Conservation (phyloP, 768 basidiomycete genomes). For the Trametes cingulata region DNA sequence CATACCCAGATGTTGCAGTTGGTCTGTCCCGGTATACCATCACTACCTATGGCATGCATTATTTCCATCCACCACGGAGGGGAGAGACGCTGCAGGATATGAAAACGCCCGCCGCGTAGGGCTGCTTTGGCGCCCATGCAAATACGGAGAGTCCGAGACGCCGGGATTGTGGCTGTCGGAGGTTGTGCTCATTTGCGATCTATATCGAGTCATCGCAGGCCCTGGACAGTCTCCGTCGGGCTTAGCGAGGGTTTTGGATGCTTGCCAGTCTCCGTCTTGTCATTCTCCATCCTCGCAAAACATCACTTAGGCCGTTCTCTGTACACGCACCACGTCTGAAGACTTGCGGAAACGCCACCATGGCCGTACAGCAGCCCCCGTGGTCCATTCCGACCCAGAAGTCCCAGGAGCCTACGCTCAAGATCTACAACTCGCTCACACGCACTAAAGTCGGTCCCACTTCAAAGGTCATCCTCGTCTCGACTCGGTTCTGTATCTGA, state of each 20-base stretch:
- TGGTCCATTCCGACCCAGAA: constrained; percentile 51
- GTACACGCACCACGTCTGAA: not conserved
- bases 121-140: not conserved
- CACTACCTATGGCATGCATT: constrained; percentile 4
- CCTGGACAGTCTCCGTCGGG: constrained; percentile 4
- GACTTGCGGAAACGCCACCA: constrained; percentile 26
- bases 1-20: constrained; percentile 14
- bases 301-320: not conserved
- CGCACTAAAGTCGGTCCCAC: constrained; percentile 68
- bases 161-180: not conserved
- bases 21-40: constrained; percentile 8
- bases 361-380: constrained; percentile 62
- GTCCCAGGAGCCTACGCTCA: constrained; percentile 64
- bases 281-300: not conserved
- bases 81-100: too few relatives aligned
- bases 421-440: constrained; percentile 92
- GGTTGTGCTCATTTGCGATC: constrained; percentile 9
- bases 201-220: constrained; percentile 10
- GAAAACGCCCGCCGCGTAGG: too few relatives aligned
- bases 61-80: too few relatives aligned
- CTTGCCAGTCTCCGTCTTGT: not conserved
- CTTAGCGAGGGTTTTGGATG: constrained; percentile 3
- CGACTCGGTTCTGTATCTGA: constrained; percentile 20
- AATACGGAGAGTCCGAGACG: not conserved
- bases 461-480: not conserved